Evolutionary conservation across 306 rosid species (phyloP).

Genomic region (Argentina anserina): DNA sequence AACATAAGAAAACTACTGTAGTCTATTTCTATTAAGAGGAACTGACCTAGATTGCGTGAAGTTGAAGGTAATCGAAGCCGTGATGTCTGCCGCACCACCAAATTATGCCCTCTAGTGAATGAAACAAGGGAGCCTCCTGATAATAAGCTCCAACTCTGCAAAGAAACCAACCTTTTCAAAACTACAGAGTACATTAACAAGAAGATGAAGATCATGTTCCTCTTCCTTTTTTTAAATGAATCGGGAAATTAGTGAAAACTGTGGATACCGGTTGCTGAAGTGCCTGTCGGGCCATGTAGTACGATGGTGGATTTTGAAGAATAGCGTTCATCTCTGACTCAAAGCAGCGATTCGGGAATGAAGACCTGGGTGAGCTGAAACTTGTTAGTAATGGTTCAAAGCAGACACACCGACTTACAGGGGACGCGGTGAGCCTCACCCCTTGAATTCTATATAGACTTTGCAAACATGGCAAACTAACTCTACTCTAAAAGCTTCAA

Average conservation of each 20-base stretch:
- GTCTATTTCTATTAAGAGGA: not conserved
- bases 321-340: slow-evolving; percentile 44
- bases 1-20: not conserved
- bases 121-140: slow-evolving; percentile 25
- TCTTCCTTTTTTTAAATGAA: not conserved
- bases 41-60: slow-evolving; percentile 38
- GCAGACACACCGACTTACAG: not conserved
- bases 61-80: slow-evolving; percentile 30
- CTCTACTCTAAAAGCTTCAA: not conserved
- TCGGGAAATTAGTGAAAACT: slow-evolving; percentile 22
- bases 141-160: slow-evolving; percentile 41
- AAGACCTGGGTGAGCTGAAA: not conserved
- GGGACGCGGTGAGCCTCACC: not conserved
- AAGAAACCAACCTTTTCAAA: not conserved
- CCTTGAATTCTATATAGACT: not conserved
- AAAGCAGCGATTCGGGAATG: not conserved
- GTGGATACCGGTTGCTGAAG: slow-evolving; percentile 24
- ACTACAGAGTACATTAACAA: not conserved
- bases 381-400: not conserved
- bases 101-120: slow-evolving; percentile 20
- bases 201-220: not conserved
- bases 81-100: slow-evolving; percentile 18
- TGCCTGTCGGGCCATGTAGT: slow-evolving; percentile 31
- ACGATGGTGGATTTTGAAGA: slow-evolving; percentile 48
- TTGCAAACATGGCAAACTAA: not conserved